These are phyloP conservation scores for Penicillium tannophilum DNA, from an alignment of 495 filamentous ascomycete genomes.

Conservation along the genomic window DNA sequence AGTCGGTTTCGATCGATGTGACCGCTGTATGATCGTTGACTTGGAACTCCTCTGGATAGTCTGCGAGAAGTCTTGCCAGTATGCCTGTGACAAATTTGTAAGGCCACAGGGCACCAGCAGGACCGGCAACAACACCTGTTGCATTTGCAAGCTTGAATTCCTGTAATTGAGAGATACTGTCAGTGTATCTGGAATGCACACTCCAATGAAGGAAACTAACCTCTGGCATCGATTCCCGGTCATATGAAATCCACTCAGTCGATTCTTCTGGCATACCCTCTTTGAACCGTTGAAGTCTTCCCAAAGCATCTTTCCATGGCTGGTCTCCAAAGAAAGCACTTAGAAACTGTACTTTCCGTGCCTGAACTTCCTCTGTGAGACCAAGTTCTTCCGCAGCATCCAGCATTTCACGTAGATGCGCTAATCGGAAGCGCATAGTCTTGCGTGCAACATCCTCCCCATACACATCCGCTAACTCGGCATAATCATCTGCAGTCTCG, in stretches of 20 bases:
- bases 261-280: constrained; percentile 34
- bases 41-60: constrained; percentile 51
- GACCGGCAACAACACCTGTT: constrained; percentile 43
- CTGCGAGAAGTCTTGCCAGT: constrained; percentile 56
- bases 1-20: constrained; percentile 36
- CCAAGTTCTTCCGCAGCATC: constrained; percentile 33
- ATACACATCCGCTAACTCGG: constrained; percentile 24
- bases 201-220: constrained; percentile 13
- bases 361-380: constrained; percentile 26
- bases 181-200: background rate
- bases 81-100: constrained; percentile 75
- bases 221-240: constrained; percentile 26
- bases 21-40: constrained; percentile 77
- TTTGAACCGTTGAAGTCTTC: constrained; percentile 28
- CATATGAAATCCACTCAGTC: constrained; percentile 31
- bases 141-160: constrained; percentile 45
- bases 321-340: constrained; percentile 34
- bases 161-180: constrained; percentile 14
- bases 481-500: constrained; percentile 32
- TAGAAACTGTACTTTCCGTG: constrained; percentile 36
- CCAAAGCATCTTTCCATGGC: constrained; percentile 26
- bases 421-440: constrained; percentile 31
- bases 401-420: constrained; percentile 36
- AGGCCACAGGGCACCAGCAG: constrained; percentile 66
- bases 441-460: constrained; percentile 31